Conservation (phyloP, 306 rosid genomes). For the Hippophae tibetana region DNA sequence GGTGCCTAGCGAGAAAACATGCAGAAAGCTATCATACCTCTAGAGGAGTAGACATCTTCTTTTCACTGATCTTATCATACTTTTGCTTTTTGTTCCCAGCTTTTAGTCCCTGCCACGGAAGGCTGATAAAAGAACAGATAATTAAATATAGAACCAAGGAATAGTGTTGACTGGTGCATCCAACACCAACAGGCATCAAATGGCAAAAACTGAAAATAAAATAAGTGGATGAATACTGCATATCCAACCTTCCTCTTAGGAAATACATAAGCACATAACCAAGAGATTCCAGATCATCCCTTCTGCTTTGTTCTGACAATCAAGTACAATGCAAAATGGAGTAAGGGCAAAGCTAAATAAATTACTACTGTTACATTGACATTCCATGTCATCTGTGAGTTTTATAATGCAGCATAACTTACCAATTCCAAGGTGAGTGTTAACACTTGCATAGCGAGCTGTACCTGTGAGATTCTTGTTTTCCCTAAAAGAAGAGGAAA, state of each 20-base stretch:
- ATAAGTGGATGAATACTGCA: conserved; percentile 10
- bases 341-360: conserved; percentile 4
- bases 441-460: conserved; percentile 99
- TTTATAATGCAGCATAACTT: conserved; percentile 28
- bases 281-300: conserved; percentile 99
- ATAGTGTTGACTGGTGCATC: conserved; percentile 9
- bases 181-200: conserved; percentile 18
- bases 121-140: conserved; percentile 42
- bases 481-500: conserved; percentile 42
- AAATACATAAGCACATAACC: conserved; percentile 98
- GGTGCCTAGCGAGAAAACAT: background rate
- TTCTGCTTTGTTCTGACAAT: conserved; percentile 93
- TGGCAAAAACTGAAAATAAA: conserved; percentile 9
- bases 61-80: conserved; percentile 93
- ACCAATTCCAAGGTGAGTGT: conserved; percentile 99
- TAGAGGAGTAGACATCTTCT: conserved; percentile 76
- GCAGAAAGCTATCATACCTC: conserved; percentile 51
- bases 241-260: conserved; percentile 85
- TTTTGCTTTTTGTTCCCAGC: conserved; percentile 98
- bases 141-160: conserved; percentile 8
- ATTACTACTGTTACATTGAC: conserved; percentile 2
- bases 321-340: conserved; percentile 25
- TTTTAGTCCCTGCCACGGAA: conserved; percentile 98
- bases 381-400: conserved; percentile 9
- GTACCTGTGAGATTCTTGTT: conserved; percentile 99